phyloP scores from a whole-genome alignment of 1,284 basidiomycete genomes.

The Chiua sp. region DNA sequence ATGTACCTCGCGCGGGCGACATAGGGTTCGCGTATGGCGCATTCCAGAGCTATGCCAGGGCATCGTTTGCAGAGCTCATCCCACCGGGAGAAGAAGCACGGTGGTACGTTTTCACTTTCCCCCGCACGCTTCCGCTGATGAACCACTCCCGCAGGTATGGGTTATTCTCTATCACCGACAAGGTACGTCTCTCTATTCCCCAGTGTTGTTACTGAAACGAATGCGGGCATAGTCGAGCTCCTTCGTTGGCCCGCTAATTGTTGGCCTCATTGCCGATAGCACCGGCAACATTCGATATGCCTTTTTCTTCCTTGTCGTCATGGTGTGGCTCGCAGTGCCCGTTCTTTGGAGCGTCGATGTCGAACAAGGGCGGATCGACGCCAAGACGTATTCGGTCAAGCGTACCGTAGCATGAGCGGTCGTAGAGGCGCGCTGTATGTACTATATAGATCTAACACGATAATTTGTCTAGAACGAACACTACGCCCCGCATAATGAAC shows the following conservation, averaged over 20 bases:
- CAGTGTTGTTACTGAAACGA: neutral
- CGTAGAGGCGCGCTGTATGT: neutral
- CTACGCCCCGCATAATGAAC: too few species aligned
- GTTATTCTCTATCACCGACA: constrained; percentile 89
- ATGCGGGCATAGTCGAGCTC: constrained; percentile 67
- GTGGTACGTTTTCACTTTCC: constrained; percentile 51
- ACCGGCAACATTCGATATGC: constrained; percentile 91
- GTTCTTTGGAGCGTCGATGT: constrained; percentile 75
- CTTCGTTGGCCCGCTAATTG: constrained; percentile 87
- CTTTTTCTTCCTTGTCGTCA: constrained; percentile 84
- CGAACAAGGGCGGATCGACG: constrained; percentile 70
- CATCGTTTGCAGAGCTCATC: constrained; percentile 79
- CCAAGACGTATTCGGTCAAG: constrained; percentile 49
- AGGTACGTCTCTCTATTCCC: constrained; percentile 48
- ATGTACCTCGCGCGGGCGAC: too few species aligned
- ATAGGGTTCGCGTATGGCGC: constrained; percentile 75
- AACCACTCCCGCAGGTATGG: constrained; percentile 51
- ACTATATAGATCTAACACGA: too few species aligned
- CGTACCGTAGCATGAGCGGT: neutral
- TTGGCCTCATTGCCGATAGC: constrained; percentile 83
- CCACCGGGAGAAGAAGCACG: constrained; percentile 81
- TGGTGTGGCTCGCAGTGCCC: constrained; percentile 84
- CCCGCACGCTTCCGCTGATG: neutral
- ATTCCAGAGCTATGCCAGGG: constrained; percentile 82
- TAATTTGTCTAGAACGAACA: too few species aligned